Base-by-base conservation (phyloP, 2,329 filamentous ascomycete species). In the Monilinia fructicola region DNA sequence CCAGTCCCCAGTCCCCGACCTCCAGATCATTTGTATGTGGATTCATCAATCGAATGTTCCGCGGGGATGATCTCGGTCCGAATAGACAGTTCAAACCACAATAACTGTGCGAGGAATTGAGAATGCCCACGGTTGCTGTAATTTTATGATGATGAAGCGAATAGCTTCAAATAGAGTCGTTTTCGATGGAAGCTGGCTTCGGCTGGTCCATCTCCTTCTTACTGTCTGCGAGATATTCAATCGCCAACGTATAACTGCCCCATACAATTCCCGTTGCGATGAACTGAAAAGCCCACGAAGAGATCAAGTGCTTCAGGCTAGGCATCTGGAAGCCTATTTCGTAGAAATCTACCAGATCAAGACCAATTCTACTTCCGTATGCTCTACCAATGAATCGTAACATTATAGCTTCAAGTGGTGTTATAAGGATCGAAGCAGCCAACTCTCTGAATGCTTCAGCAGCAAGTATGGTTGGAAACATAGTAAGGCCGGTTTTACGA, bases 391-490 rank as follows among this genome's bases (percentile, higher is more conserved):
- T 70, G 14, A 72, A 58, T 26, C 75, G 67, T 1, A 77, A 70
- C 72, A 76, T 73, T 3, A 73, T 40, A 12, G 74, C 72, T 58
- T 77, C 76, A 10, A 77, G 54, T 14, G 76, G 76, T 59, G 76
- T 67, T 5, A 74, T 68, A 21, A 76, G 35, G 16, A 76, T 68
- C 1, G 72, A 69, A 11, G 72, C 69, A 14, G 69, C 55, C 21
- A 76, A 68, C n/a, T 75, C 74, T 48, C 71, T 69, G 35, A 77
- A 65, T 21, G 68, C 73, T 67, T 77, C 73, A 2, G 74, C 72
- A 2, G 74, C 74, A 67, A 77, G 70, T 50, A 77, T 73, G 12
- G 71, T 60, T 50, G 76, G 76, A 10, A 77, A 70, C 65, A 77
- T 71, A 14, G 76, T 76, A 56, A 77, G 65, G 18, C 74, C 74